Evolutionary conservation across 1,139 yeast species (phyloP).

Genomic region (Meyerozyma carpophila): DNA sequence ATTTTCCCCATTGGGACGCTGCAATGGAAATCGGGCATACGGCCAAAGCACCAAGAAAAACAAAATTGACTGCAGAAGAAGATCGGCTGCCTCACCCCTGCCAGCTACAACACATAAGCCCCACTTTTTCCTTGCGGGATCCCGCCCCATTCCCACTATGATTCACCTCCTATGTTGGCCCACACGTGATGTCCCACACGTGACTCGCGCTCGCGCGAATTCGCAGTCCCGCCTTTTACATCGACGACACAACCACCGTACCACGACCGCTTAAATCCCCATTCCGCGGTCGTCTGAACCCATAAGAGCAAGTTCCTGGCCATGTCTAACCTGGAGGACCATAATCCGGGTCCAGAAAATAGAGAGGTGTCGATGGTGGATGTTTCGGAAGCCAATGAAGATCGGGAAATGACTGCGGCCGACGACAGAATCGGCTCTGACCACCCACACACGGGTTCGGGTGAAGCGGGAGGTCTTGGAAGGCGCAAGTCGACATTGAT

Average conservation of each 20-base stretch:
- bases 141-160: too few relatives aligned
- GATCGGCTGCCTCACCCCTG: too few relatives aligned
- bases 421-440: slow-evolving; percentile 2
- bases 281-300: not conserved
- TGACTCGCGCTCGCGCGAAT: not conserved
- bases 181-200: too few relatives aligned
- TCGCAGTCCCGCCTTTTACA: not conserved
- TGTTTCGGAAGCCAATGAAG: slow-evolving; percentile 24
- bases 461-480: slow-evolving; percentile 14
- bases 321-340: not conserved
- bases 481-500: slow-evolving; percentile 39
- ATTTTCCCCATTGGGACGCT: slow-evolving; percentile 5
- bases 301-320: not conserved
- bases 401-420: slow-evolving; percentile 8
- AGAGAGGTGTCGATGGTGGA: slow-evolving; percentile 42
- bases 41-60: too few relatives aligned
- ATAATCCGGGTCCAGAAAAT: slow-evolving; percentile 7
- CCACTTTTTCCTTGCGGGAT: too few relatives aligned
- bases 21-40: slow-evolving; percentile 5
- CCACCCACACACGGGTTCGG: not conserved
- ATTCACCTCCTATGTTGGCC: too few relatives aligned
- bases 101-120: too few relatives aligned
- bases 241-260: not conserved
- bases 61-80: too few relatives aligned
- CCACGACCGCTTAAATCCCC: not conserved